Percentiles rank a stretch among this genome's conserved stretches.
Conservation (phyloP, 2,329 filamentous ascomycete genomes). For the Colletotrichum siamense region DNA sequence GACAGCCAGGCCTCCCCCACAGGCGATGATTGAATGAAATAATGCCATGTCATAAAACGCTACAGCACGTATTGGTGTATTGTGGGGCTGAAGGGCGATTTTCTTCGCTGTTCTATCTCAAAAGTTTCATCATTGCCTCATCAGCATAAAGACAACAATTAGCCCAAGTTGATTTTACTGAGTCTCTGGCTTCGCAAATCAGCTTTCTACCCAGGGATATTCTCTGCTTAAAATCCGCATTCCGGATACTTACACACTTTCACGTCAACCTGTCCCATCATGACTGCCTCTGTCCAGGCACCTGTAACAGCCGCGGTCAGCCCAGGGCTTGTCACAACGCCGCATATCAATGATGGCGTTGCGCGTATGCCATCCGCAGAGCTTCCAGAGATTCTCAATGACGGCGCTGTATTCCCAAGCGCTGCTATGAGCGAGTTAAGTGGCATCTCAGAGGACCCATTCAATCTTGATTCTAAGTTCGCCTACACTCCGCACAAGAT, state of each 20-base stretch:
- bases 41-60: not conserved
- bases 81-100: not conserved
- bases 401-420: not conserved
- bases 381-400: not conserved
- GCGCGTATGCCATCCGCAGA: not conserved
- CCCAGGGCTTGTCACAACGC: not conserved
- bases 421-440: not conserved
- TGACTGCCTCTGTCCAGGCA: slow-evolving; percentile 11
- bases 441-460: slow-evolving; percentile 27
- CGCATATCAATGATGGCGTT: not conserved
- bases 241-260: not conserved
- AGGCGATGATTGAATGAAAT: not conserved
- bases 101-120: not conserved
- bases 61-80: not conserved
- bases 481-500: slow-evolving; percentile 34
- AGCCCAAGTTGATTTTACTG: not conserved
- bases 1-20: not conserved
- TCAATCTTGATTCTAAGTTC: slow-evolving; percentile 27
- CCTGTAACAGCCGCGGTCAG: not conserved
- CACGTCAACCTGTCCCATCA: not conserved
- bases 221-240: not conserved
- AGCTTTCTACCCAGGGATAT: not conserved
- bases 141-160: not conserved
- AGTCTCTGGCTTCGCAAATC: not conserved
- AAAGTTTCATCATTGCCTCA: not conserved